Evolutionary conservation across 768 basidiomycete species (phyloP).

Genomic region (Thelephora ganbajun): DNA sequence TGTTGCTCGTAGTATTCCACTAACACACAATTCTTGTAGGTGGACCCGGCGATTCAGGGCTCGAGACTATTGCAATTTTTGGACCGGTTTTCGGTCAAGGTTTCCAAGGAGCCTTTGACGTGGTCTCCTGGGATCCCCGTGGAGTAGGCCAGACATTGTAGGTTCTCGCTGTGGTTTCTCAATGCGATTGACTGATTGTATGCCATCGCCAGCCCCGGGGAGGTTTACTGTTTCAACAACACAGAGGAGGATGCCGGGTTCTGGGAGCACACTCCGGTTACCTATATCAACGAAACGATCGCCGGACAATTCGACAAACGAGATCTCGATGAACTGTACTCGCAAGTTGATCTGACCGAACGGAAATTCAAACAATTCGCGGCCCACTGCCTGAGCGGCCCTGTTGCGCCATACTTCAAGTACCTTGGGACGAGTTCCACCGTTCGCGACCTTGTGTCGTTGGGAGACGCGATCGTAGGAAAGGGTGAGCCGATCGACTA

Average conservation of each 20-base stretch:
- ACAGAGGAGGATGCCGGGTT: conserved; percentile 1
- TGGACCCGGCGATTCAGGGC: conserved; percentile 6
- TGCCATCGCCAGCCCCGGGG: conserved; percentile 1
- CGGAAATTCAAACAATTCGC: conserved; percentile 4
- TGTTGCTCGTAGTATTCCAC: background rate
- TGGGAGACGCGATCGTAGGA: conserved; percentile 5
- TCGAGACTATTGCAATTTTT: conserved; percentile 2
- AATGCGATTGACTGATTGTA: too few species aligned
- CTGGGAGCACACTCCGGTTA: conserved; percentile 5
- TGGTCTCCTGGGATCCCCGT: conserved; percentile 7
- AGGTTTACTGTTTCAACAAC: conserved; percentile 5
- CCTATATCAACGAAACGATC: conserved; percentile 1
- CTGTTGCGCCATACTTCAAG: conserved; percentile 1
- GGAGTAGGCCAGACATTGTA: conserved; percentile 2
- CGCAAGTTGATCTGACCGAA: conserved; percentile 5
- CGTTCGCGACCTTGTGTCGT: conserved; percentile 3
- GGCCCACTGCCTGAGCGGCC: background rate
- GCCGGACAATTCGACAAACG: conserved; percentile 2
- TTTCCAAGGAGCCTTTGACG: conserved; percentile 5
- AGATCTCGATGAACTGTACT: background rate
- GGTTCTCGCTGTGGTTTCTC: too few species aligned
- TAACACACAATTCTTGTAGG: background rate
- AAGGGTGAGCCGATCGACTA: conserved; percentile 4
- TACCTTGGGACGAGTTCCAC: conserved; percentile 5
- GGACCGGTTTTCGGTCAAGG: conserved; percentile 1